These are phyloP conservation scores for Exophiala sideris DNA, from an alignment of 2,329 filamentous ascomycete species.

Conservation along the genomic window DNA sequence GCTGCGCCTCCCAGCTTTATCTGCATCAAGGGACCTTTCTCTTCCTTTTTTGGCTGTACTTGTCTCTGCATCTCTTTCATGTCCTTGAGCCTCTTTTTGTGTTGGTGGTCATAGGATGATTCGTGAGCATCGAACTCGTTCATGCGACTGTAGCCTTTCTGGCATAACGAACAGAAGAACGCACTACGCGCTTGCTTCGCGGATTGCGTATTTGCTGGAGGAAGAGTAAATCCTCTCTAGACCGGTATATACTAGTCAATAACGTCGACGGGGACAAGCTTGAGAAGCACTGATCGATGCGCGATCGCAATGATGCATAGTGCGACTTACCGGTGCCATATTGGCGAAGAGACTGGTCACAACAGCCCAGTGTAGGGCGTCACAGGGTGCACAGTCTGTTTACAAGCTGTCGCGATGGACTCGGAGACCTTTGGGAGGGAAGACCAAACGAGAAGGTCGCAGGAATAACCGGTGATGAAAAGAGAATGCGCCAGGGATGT, in stretches of 20 bases:
- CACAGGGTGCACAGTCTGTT: not conserved
- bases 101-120: constrained; percentile 89
- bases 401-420: too few species aligned
- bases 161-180: constrained; percentile 83
- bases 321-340: constrained; percentile 36
- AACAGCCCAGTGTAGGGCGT: not conserved
- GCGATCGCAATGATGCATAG: not conserved
- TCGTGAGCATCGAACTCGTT: constrained; percentile 96
- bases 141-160: constrained; percentile 91
- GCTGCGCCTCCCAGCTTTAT: constrained; percentile 31
- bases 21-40: constrained; percentile 41
- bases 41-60: constrained; percentile 40
- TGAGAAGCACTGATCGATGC: not conserved
- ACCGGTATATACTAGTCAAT: constrained; percentile 20
- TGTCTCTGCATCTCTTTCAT: constrained; percentile 42
- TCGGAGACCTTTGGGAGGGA: too few species aligned
- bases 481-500: too few species aligned
- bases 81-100: constrained; percentile 65
- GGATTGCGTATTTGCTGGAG: constrained; percentile 52
- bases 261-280: constrained; percentile 4
- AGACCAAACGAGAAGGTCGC: too few species aligned
- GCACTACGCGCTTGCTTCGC: constrained; percentile 74
- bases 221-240: constrained; percentile 38
- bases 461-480: too few species aligned
- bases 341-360: not conserved